A percentile compares a stretch with the other conserved stretches of the same genome.
These are phyloP conservation scores for Saturnispora saitoi DNA, from an alignment of 805 yeast genomes.

Conservation along the genomic window DNA sequence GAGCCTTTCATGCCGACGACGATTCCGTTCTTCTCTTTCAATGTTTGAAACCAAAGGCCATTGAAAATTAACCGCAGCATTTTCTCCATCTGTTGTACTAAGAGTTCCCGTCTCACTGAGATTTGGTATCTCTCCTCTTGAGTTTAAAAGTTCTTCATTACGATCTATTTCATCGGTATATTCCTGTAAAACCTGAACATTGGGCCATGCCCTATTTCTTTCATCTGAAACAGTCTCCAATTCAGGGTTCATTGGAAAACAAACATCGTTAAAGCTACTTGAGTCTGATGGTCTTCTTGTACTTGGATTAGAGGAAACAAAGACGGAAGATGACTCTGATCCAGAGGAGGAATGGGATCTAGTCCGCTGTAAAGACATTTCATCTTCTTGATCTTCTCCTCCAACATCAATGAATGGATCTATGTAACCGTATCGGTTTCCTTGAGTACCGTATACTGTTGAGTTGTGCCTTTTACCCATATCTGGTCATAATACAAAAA, in stretches of 20 bases:
- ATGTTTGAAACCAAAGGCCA: conserved; percentile 29
- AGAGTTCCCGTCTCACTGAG: conserved; percentile 5
- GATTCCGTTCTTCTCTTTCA: conserved; percentile 15
- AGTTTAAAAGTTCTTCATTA: conserved; percentile 19
- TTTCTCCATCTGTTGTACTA: conserved; percentile 1
- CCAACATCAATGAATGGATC: conserved; percentile 5
- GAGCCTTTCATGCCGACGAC: background rate
- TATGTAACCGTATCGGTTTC: conserved; percentile 4
- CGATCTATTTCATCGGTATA: conserved; percentile 61
- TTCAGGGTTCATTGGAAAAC: conserved; percentile 66
- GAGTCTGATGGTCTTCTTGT: conserved; percentile 53
- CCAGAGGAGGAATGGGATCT: conserved; percentile 1
- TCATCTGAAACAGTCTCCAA: conserved; percentile 23
- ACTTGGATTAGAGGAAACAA: conserved; percentile 49
- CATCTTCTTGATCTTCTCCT: background rate
- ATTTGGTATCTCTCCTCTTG: conserved; percentile 2
- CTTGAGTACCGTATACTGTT: background rate
- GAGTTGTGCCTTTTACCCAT: conserved; percentile 4
- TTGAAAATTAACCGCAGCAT: conserved; percentile 30
- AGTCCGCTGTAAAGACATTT: conserved; percentile 1
- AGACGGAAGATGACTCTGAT: conserved; percentile 19
- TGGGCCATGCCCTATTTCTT: conserved; percentile 66
- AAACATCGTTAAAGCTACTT: conserved; percentile 85
- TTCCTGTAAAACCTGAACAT: conserved; percentile 63
- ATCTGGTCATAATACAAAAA: background rate